phyloP scores from a whole-genome alignment of 768 basidiomycete genomes.

The Pleurotus cornucopiae region DNA sequence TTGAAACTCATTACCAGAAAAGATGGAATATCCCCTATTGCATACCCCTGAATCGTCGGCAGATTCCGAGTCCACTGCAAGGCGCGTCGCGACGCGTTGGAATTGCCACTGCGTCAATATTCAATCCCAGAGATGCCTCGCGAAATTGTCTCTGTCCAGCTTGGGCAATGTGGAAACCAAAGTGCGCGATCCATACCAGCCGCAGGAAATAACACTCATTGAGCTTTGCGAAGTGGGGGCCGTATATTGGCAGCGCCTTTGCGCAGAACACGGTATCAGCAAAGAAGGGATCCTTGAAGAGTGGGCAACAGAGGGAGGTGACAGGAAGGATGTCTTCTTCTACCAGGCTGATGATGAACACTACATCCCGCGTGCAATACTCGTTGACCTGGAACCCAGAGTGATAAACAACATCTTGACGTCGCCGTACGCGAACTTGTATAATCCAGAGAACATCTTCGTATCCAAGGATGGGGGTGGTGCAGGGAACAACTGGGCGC shows the following conservation, averaged over 20 bases:
- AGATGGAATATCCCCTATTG: no score
- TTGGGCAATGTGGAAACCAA: conserved; percentile 93
- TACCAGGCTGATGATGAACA: conserved; percentile 99
- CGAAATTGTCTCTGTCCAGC: conserved; percentile 79
- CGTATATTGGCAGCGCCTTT: conserved; percentile 97
- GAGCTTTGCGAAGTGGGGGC: conserved; percentile 68
- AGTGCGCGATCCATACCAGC: conserved; percentile 44
- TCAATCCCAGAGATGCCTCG: conserved; percentile 57
- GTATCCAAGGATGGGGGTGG: conserved; percentile 97
- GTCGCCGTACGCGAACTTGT: conserved; percentile 84
- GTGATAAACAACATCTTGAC: conserved; percentile 94
- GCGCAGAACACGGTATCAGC: conserved; percentile 97
- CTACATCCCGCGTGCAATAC: conserved; percentile 94
- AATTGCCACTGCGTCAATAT: not conserved
- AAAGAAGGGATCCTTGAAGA: conserved; percentile 95
- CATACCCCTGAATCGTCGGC: no score
- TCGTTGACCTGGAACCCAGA: conserved; percentile 94
- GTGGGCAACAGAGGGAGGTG: conserved; percentile 92
- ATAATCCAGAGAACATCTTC: conserved; percentile 98
- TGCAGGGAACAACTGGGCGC: conserved; percentile 98
- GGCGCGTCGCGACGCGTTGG: not conserved
- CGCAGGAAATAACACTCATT: conserved; percentile 7
- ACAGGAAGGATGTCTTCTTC: conserved; percentile 99
- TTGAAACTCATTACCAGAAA: no score
- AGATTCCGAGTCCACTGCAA: not conserved